Evolutionary conservation across 208 protist genomes (phyloP), one percentile per base, ranked within the genome.

Genomic region (Porcisia deanei): DNA sequence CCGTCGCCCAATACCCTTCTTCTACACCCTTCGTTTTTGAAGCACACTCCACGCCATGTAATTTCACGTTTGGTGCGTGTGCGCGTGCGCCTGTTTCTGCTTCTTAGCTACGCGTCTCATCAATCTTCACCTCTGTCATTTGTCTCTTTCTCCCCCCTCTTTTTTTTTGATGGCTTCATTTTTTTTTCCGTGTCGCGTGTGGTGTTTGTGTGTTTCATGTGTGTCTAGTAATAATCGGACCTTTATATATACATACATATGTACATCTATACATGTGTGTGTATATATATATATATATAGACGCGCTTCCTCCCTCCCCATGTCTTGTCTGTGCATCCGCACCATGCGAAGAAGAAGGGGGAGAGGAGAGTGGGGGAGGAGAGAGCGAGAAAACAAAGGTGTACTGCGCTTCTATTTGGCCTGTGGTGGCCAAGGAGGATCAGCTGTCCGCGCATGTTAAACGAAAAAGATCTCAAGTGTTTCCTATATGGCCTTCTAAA

Each of bases 141-240:
- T 43, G 37, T 66, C 18, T 18, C 30, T 16, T 53, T 57, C 53
- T 30, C 66, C 55, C 57, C 30, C 65, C 45, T 30, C 30, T 30
- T 30, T 30, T 30, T 30, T 30, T 30, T 30, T 0, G 30, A 30
- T 30, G 30, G 0, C 54, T 53, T 75, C 52, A 55, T 66, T 67
- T 75, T 12, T 10, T 64, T 66, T 7, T 16, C 34, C 43, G 25
- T 75, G n/a, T 53, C 71, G 25, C 71, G 43, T 60, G 18, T n/a
- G 30, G 2, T 22, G 20, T 63, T 14, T 39, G 58, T 22, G 9
- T 25, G 58, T 63, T n/a, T 9, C 8, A 55, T 14, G 53, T 55
- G n/a, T 68, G n/a, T 65, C 60, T 22, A 20, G 25, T 37, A 9
- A 10, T 67, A 20, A 47, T 12, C 45, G 37, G 41, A 16, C 45